A percentile compares a stretch with the other conserved stretches of the same genome.
Conservation (phyloP, 768 basidiomycete genomes). For the Mycena alexandri region DNA sequence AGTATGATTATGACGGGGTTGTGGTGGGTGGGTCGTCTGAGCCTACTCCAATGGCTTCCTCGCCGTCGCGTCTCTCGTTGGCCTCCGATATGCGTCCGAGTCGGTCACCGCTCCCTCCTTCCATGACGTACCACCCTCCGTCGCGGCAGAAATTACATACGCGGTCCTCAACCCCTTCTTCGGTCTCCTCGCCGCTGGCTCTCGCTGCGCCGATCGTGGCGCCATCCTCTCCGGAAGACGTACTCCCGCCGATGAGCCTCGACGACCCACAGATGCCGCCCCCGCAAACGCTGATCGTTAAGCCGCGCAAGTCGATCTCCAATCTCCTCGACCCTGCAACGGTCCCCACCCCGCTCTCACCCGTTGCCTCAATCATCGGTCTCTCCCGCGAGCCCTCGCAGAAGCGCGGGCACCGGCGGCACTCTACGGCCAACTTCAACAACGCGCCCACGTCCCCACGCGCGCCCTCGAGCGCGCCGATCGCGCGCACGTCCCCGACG, state of each 20-base stretch:
- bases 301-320: conserved; percentile 74
- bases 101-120: conserved; percentile 36
- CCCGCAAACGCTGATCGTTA: conserved; percentile 56
- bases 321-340: conserved; percentile 76
- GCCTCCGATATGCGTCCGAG: conserved; percentile 46
- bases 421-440: conserved; percentile 76
- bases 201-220: conserved; percentile 88
- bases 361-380: conserved; percentile 71
- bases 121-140: conserved; percentile 41
- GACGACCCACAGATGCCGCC: no score
- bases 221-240: conserved; percentile 68
- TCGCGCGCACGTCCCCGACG: conserved; percentile 84
- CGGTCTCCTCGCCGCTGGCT: conserved; percentile 88
- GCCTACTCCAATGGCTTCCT: conserved; percentile 78
- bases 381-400: conserved; percentile 60
- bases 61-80: conserved; percentile 49
- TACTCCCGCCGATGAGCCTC: conserved; percentile 74
- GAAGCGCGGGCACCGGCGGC: conserved; percentile 75
- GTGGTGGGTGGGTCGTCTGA: conserved; percentile 56
- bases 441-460: conserved; percentile 84
- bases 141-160: conserved; percentile 70
- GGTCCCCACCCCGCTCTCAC: conserved; percentile 80
- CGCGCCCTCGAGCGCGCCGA: conserved; percentile 80
- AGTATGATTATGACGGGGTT: conserved; percentile 68
- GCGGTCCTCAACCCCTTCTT: conserved; percentile 89